Evolutionary conservation across 768 basidiomycete genomes (phyloP), one percentile per base, ranked within the genome.

Genomic region (Calocybe gangraenosa): DNA sequence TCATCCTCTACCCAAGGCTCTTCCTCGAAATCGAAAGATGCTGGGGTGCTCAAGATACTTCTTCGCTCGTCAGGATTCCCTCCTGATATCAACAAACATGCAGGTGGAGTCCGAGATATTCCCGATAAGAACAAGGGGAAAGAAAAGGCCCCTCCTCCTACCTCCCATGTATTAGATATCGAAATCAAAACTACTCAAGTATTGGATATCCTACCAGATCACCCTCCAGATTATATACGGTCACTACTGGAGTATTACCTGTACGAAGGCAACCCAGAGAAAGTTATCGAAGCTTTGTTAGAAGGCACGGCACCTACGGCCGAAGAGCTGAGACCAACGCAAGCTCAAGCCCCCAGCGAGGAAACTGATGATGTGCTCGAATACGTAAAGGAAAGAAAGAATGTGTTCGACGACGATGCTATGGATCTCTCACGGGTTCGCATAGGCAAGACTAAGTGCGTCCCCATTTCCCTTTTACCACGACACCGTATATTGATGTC

Each of bases 161-260:
- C 44, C n/a, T 43, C 52, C 13, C 51, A 60, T 15, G 70, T 78
- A 44, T 61, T 64, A 17, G 72, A 73, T 50, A 58, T 84, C 15
- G 81, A 86, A 43, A 42, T 75, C 18, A 75, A 82, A 40, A 68
- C 87, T 20, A 69, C 76, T 0, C 84, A 90, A 53, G 80, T 92
- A 9, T 71, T 87, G 10, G 89, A 89, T 51, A 79, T 92, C 49
- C 68, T 93, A 28, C 86, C 89, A 0, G 75, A 87, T 34, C 66
- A 78, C 20, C 60, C 75, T 0, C 67, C 74, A 0, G 56, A 57
- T 2, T 87, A 91, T 54, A 65, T 92, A 40, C 74, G 74, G 28
- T 72, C 69, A 15, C 65, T 89, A 15, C 71, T 92, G 10, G 45
- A 51, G 10, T 73, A 77, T 44, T 61, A 70, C 18, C 61, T 71